Evolutionary conservation across 306 rosid species (phyloP).

Genomic region (Trifolium dubium): DNA sequence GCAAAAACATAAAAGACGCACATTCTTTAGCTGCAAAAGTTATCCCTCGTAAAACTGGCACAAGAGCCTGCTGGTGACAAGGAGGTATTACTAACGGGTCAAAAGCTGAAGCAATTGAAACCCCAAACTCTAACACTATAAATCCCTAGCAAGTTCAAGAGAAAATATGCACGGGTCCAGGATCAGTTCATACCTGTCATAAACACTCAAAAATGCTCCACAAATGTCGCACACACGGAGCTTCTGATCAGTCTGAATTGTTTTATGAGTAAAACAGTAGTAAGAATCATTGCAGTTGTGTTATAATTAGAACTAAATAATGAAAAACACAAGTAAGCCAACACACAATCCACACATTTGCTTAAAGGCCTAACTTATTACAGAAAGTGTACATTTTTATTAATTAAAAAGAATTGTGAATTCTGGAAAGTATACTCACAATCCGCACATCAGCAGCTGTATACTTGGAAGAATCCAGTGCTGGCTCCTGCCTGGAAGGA

Average conservation of each 20-base stretch:
- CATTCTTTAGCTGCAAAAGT: conserved; percentile 99
- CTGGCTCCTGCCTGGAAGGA: conserved; percentile 90
- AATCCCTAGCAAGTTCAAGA: conserved; percentile 56
- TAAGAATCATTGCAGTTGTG: conserved; percentile 28
- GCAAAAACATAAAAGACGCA: conserved; percentile 97
- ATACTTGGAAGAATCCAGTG: conserved; percentile 83
- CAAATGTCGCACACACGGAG: conserved; percentile 98
- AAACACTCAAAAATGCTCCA: conserved; percentile 98
- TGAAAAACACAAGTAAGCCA: background rate
- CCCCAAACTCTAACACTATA: conserved; percentile 79
- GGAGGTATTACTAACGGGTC: conserved; percentile 98
- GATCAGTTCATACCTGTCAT: conserved; percentile 79
- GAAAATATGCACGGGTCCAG: conserved; percentile 24
- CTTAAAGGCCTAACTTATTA: background rate
- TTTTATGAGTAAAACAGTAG: conserved; percentile 33
- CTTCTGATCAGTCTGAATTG: conserved; percentile 97
- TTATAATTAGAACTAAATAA: background rate
- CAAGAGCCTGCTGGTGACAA: conserved; percentile 99
- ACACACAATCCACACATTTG: background rate
- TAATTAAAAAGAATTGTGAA: conserved; percentile 4
- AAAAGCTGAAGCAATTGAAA: conserved; percentile 94
- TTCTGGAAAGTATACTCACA: conserved; percentile 63
- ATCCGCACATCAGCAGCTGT: conserved; percentile 98
- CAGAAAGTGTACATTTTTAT: background rate
- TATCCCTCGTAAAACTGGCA: conserved; percentile 99